Percentiles rank a stretch among this genome's conserved stretches.
These are phyloP conservation scores for Xylariaceae sp. DNA, from an alignment of 2,329 filamentous ascomycete species.

Conservation along the genomic window DNA sequence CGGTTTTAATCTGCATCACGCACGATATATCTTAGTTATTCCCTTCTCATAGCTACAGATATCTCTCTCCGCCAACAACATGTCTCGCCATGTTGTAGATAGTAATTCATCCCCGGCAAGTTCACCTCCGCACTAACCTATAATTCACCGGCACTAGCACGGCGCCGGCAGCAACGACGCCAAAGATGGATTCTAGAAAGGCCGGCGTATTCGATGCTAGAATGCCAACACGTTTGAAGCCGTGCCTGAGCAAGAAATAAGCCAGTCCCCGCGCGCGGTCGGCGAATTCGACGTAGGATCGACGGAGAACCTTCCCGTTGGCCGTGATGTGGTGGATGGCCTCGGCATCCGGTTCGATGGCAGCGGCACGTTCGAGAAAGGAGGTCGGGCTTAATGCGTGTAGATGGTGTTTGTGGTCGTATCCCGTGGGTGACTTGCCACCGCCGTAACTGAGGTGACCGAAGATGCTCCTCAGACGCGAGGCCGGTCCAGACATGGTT, in stretches of 20 bases:
- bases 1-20: slow-evolving; percentile 32
- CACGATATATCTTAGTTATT: slow-evolving; percentile 2
- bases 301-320: slow-evolving; percentile 66
- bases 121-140: slow-evolving; percentile 26
- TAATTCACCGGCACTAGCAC: slow-evolving; percentile 65
- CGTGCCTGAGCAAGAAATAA: slow-evolving; percentile 75
- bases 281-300: slow-evolving; percentile 75
- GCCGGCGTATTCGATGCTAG: slow-evolving; percentile 90
- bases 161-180: slow-evolving; percentile 73
- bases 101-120: neutral
- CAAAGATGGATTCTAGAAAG: slow-evolving; percentile 86
- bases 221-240: slow-evolving; percentile 73
- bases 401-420: slow-evolving; percentile 51
- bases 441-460: slow-evolving; percentile 42
- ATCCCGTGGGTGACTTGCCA: slow-evolving; percentile 35
- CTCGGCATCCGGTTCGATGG: slow-evolving; percentile 78
- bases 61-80: neutral
- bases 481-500: slow-evolving; percentile 58
- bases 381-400: slow-evolving; percentile 81
- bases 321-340: slow-evolving; percentile 82
- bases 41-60: neutral
- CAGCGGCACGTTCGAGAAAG: slow-evolving; percentile 79
- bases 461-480: slow-evolving; percentile 54
- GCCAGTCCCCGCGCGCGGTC: slow-evolving; percentile 82
- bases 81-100: neutral